Evolutionary conservation across 768 basidiomycete species (phyloP), one percentile per base, ranked within the genome.

Genomic region (Hygrophorus russula): DNA sequence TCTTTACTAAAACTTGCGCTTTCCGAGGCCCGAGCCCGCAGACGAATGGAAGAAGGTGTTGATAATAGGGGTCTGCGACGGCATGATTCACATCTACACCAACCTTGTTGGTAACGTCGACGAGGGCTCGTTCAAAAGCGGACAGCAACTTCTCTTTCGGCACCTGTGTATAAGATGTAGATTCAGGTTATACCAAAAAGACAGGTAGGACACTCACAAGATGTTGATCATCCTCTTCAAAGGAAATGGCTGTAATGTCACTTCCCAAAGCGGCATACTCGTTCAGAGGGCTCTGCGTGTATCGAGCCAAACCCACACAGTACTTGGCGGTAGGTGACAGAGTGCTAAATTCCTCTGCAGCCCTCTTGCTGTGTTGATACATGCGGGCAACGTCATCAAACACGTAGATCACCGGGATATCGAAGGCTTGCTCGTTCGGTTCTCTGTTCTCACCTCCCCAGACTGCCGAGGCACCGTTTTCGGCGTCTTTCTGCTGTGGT

Each of bases 71-170:
- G 59, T 97, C 90, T 1, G 79, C 78, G 13, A 91, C 81, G 28
- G 90, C 88, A 24, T 84, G 82, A 59, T 99, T 98, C 66, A 99
- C 85, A 58, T 98, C 93, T 36, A 98, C 92, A 24, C 96, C 96
- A 48, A 93, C 82, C 55, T 79, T 80, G 62, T 93, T 97, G 45
- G 87, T 83, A 19, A 88, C 70, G 58, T 97, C 93, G 45, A 96
- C 88, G 30, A 99, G 66, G 19, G 77, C 81, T 32, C 88, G 80
- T 59, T 99, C 96, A 32, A 96, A 76, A 0, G 81, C 77, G 4
- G 69, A 60, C 38, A 90, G 60, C 11, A 97, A 66, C 58, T 94
- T 96, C 53, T 96, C 93, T 49, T 66, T 70, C 0, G 93, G 80
- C 33, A 98, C 72, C 91, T 97, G 46, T n/a, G 31, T 15, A 38